A percentile compares a stretch with the other conserved stretches of the same genome.
These are phyloP conservation scores for Halophytophthora batemanensis DNA, from an alignment of 352 stramenopile species.

Conservation along the genomic window DNA sequence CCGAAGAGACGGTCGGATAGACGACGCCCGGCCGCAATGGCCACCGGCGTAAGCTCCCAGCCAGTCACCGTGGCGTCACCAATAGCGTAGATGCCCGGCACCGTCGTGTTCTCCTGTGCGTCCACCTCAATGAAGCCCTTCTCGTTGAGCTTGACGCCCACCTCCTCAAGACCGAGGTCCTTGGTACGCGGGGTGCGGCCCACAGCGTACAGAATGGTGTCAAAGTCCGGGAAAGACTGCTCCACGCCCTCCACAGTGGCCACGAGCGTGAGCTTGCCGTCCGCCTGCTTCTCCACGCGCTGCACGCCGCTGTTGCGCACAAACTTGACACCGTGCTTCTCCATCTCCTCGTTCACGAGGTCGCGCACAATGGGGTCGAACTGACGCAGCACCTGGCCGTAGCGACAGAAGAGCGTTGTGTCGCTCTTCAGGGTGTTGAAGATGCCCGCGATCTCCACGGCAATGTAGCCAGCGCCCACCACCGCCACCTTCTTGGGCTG, in stretches of 20 bases:
- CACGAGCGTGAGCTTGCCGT: conserved; percentile 79
- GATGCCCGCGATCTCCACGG: conserved; percentile 94
- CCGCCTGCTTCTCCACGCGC: conserved; percentile 80
- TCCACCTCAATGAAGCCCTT: conserved; percentile 88
- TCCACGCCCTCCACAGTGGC: conserved; percentile 57
- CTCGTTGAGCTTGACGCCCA: conserved; percentile 78
- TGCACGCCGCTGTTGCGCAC: conserved; percentile 49
- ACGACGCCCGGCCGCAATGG: conserved; percentile 84
- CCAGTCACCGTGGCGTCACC: conserved; percentile 90
- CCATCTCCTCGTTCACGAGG: conserved; percentile 73
- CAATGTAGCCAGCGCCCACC: conserved; percentile 97
- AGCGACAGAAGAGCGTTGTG: conserved; percentile 88
- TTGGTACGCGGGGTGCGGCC: conserved; percentile 89
- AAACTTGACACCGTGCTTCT: conserved; percentile 65
- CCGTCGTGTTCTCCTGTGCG: conserved; percentile 89
- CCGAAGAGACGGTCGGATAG: conserved; percentile 92
- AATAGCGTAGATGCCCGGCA: conserved; percentile 87
- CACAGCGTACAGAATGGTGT: conserved; percentile 64
- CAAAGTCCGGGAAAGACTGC: conserved; percentile 43
- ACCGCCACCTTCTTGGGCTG: conserved; percentile 91
- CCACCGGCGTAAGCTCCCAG: conserved; percentile 88
- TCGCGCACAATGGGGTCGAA: conserved; percentile 90
- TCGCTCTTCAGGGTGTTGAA: conserved; percentile 93
- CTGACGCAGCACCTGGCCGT: conserved; percentile 78
- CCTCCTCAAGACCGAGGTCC: conserved; percentile 72